Evolutionary conservation across 179 eudicot genomes (phyloP).

Genomic region (Dionaea muscipula): DNA sequence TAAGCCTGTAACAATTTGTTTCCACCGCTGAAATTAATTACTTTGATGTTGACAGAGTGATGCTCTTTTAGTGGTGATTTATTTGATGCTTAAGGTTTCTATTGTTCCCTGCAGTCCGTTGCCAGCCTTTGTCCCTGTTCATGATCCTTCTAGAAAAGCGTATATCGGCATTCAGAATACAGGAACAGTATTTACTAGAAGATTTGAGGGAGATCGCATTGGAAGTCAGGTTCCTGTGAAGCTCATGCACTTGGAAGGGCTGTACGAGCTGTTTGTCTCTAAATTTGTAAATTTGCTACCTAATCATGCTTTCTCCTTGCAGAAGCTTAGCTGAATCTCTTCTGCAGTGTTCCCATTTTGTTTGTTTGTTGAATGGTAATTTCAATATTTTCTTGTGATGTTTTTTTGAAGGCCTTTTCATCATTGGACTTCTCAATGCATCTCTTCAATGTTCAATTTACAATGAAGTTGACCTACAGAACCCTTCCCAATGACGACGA

Average conservation of each 20-base stretch:
- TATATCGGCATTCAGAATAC: constrained; percentile 87
- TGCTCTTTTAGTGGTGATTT: constrained; percentile 4
- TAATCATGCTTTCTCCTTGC: constrained; percentile 1
- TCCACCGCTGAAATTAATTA: too few species aligned
- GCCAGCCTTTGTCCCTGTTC: constrained; percentile 99
- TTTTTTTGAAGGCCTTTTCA: constrained; percentile 55
- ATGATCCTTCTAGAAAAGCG: constrained; percentile 85
- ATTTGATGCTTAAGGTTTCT: constrained; percentile 7
- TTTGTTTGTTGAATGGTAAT: not conserved
- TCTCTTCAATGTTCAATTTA: constrained; percentile 57
- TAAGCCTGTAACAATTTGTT: too few species aligned
- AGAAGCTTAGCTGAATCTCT: not conserved
- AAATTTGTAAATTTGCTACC: constrained; percentile 66
- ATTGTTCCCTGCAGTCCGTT: constrained; percentile 42
- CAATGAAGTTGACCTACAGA: constrained; percentile 81
- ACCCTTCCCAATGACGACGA: constrained; percentile 48
- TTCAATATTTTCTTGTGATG: constrained; percentile 10
- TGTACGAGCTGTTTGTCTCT: constrained; percentile 80
- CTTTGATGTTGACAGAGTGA: not conserved
- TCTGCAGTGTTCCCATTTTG: not conserved
- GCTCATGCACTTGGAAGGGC: constrained; percentile 97
- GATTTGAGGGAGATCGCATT: constrained; percentile 88
- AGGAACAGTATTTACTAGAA: constrained; percentile 87
- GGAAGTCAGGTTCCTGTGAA: constrained; percentile 88
- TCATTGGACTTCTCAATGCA: constrained; percentile 59